Evolutionary conservation across 106 monocot genomes (phyloP), one percentile per base, ranked within the genome.

Genomic region (Acorus calamus): DNA sequence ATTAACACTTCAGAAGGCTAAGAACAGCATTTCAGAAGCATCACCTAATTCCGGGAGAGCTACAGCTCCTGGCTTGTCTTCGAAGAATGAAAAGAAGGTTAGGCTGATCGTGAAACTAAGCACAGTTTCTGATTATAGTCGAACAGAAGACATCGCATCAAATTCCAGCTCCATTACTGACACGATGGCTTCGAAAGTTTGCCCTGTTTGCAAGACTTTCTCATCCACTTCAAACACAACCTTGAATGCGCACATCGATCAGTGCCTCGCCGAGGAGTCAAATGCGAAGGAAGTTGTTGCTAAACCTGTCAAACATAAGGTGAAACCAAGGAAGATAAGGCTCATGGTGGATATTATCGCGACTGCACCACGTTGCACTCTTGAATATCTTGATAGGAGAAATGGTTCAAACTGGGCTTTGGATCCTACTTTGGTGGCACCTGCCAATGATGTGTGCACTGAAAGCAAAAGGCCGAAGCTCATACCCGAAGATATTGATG

Each of bases 211-310:
- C 77, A 93, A 83, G 73, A 68, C 55, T 14, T 93, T 89, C 62
- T 67, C 89, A 41, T 93, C 93, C 14, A 67, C 83, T 47, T 93
- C 93, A 0, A 93, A 93, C 68, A 93, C 88, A 2, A 93, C 88
- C 52, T 58, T 93, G 80, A 93, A 93, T 63, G 93, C 83, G 54
- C 93, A 93, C 61, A 89, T 89, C 2, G 93, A 93, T 69, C 93
- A 89, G 60, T 93, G 93, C 66, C 81, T 93, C 49, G 77, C 75
- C 12, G 53, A 53, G 14, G 83, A 78, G 50, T 71, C 73, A 6
- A 67, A 70, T 59, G 8, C 47, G 42, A 73, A 78, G 9, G 42
- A 14, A 43, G 60, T 66, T 42, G 65, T 52, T 6, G 12, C 3
- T 28, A 65, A 71, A 7, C 9, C 56, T 5, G 41, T 62, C 4